Base-by-base conservation (phyloP, 1,284 basidiomycete species). In the Puccinia novopanici region DNA sequence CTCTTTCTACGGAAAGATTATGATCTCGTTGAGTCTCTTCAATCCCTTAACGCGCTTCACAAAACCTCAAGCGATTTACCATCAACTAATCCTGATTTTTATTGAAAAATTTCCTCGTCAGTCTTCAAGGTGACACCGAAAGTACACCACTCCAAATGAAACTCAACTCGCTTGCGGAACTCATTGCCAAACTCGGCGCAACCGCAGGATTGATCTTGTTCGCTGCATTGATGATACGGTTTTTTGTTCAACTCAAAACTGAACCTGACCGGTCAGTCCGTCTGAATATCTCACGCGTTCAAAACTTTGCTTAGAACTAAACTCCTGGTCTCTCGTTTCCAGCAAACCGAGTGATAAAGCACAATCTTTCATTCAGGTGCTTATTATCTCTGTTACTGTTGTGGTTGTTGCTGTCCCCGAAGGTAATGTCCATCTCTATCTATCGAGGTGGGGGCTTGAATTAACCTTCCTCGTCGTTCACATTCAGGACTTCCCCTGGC, bases 81-180 rank as follows among this genome's bases (percentile, higher is more conserved):
- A 48, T 22, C 30, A n/a, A 37, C 52, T 37, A 17, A 30, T 37
- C 22, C 22, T 70, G 37, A 67, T 34, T 6, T n/a, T 55, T 22
- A 34, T 63, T 63, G 9, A 63, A 17, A 17, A 54, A 54, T 37
- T 27, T 37, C 13, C 77, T 59, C 27, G 27, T 2, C 77, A 93
- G 92, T 91, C 72, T 97, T 52, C 92, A 92, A 57, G 90, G 90
- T 13, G 92, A 93, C 75, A 85, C 91, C 1, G 93, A 95, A 84
- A 90, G 91, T 82, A 98, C 97, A 0, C 97, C 96, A 0, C 89
- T 82, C 63, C 82, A 82, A 50, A 65, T 63, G 24, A 81, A 82
- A 54, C 55, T 82, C 17, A 82, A 81, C 48, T 72, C 65, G 22
- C 59, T 82, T 15, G 82, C 82, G 19, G 82, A 82, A 68, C 61